A percentile compares a stretch with the other conserved stretches of the same genome.
phyloP scores from a whole-genome alignment of 73 alveolate species.

The Symbiodinium natans region DNA sequence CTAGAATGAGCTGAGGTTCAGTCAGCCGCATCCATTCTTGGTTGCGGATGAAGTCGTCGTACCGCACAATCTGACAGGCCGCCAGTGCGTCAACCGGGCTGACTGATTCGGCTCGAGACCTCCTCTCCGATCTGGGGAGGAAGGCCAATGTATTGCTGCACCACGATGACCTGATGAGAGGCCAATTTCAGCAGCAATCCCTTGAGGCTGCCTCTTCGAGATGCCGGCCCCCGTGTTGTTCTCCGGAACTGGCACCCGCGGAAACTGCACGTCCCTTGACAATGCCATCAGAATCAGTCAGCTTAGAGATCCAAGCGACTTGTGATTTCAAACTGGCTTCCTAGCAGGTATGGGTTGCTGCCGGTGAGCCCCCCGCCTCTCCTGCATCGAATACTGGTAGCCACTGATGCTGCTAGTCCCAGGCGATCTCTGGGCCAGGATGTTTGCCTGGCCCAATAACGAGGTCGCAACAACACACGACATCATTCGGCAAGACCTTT shows the following conservation, averaged over 20 bases:
- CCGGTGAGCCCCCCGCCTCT: background rate
- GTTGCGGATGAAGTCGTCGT: constrained; percentile 70
- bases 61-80: constrained; percentile 49
- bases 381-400: background rate
- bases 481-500: background rate
- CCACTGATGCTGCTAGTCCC: background rate
- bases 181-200: background rate
- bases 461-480: background rate
- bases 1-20: background rate
- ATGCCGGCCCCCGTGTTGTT: background rate
- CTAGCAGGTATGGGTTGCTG: no score
- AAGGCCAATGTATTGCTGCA: constrained; percentile 58
- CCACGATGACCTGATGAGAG: constrained; percentile 32
- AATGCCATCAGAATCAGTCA: background rate
- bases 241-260: background rate
- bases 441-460: background rate
- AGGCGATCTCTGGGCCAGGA: background rate
- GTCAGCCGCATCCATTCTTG: constrained; percentile 44
- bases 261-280: background rate
- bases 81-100: no score
- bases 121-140: constrained; percentile 48
- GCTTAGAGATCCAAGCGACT: background rate
- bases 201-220: background rate
- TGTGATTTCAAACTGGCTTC: no score
- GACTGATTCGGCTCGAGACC: background rate